These are phyloP conservation scores for Ogataea haglerorum DNA, from an alignment of 805 yeast genomes.

Conservation along the genomic window DNA sequence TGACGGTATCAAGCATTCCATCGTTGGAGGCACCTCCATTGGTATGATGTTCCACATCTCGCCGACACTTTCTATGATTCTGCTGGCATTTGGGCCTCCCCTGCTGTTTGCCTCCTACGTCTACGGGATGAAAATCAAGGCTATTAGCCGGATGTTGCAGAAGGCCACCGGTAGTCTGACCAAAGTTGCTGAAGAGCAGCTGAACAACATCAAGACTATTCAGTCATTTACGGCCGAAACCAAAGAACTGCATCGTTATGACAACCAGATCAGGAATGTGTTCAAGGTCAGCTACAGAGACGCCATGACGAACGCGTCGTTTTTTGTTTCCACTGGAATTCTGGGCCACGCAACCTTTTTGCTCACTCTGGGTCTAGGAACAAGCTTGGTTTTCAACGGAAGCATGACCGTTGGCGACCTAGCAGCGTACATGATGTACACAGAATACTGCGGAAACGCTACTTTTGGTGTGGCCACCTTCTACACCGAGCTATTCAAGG, in stretches of 20 bases:
- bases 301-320: constrained; percentile 75
- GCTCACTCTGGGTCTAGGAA: constrained; percentile 75
- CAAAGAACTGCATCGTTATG: constrained; percentile 71
- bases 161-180: constrained; percentile 84
- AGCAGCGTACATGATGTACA: constrained; percentile 91
- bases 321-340: constrained; percentile 76
- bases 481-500: constrained; percentile 93
- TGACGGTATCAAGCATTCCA: constrained; percentile 81
- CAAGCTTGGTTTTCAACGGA: constrained; percentile 71
- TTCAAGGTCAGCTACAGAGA: constrained; percentile 74
- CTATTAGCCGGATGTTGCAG: constrained; percentile 72
- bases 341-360: constrained; percentile 79
- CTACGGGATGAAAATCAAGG: constrained; percentile 78
- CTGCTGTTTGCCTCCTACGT: constrained; percentile 73
- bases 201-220: constrained; percentile 80
- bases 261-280: constrained; percentile 64
- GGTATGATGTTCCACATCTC: constrained; percentile 89
- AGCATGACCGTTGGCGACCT: constrained; percentile 81
- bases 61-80: constrained; percentile 71
- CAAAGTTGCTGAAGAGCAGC: constrained; percentile 87
- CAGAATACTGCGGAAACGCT: constrained; percentile 90
- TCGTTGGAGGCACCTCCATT: constrained; percentile 79
- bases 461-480: constrained; percentile 88
- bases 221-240: constrained; percentile 89
- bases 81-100: constrained; percentile 82